A percentile compares a stretch with the other conserved stretches of the same genome.
Conservation (phyloP, 2,329 filamentous ascomycete genomes). For the Diaporthe sp. region DNA sequence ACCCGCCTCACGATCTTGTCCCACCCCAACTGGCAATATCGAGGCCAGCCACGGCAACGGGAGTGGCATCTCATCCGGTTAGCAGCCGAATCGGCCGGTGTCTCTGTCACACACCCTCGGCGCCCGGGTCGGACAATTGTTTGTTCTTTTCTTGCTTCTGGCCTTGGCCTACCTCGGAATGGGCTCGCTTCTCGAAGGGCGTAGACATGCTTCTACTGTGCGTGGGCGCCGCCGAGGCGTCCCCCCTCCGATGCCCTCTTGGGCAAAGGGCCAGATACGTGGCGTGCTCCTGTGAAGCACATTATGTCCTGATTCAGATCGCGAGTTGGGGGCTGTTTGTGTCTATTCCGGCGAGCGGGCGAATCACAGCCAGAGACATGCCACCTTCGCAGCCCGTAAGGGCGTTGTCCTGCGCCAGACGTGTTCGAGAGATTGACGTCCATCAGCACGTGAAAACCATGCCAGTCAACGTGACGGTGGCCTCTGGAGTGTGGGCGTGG, state of each 20-base stretch:
- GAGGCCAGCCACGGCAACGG: slow-evolving; percentile 30
- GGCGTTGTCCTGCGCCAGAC: slow-evolving; percentile 29
- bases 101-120: slow-evolving; percentile 24
- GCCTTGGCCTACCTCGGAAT: slow-evolving; percentile 26
- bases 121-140: slow-evolving; percentile 25
- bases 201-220: slow-evolving; percentile 3
- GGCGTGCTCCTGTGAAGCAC: slow-evolving; percentile 29
- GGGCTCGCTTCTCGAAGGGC: slow-evolving; percentile 20
- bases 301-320: slow-evolving; percentile 15
- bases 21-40: slow-evolving; percentile 20
- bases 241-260: neutral
- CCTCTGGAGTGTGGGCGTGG: neutral
- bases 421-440: slow-evolving; percentile 1
- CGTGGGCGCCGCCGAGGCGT: slow-evolving; percentile 4
- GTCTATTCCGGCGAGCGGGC: slow-evolving; percentile 2
- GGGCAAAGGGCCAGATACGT: slow-evolving; percentile 12
- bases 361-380: slow-evolving; percentile 7
- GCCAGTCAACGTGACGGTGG: slow-evolving; percentile 7
- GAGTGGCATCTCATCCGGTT: slow-evolving; percentile 32
- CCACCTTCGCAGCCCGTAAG: slow-evolving; percentile 30
- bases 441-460: slow-evolving; percentile 13
- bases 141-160: slow-evolving; percentile 20
- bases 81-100: slow-evolving; percentile 24
- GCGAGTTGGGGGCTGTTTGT: slow-evolving; percentile 35
- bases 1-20: slow-evolving; percentile 24